Evolutionary conservation across 345 rosid genomes (phyloP), one percentile per base, ranked within the genome.

Genomic region (Alliaria petiolata): DNA sequence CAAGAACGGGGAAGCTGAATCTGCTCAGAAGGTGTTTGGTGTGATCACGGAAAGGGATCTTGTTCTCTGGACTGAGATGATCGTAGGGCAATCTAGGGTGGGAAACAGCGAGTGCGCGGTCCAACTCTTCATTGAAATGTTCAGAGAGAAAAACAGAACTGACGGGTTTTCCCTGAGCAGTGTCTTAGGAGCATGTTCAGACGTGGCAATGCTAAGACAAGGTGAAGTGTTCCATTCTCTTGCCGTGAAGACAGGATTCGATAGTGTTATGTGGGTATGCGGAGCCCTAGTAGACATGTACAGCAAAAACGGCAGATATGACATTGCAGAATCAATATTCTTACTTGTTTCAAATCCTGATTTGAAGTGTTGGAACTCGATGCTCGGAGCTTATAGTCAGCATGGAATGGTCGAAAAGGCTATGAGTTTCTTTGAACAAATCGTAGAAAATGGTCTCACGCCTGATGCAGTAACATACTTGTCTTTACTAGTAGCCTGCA

Each of bases 31-130:
- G 30, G 78, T 86, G 72, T 91, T 89, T 71, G 36, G 28, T 75
- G 76, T 54, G 62, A 76, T 83, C 19, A 43, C 57, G 3, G 83
- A 83, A 64, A 93, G 79, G 78, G 98, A 93, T 72, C 33, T 83
- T 39, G 86, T 91, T 78, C 85, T 91, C 14, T 91, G 97, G 97
- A 93, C 97, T 43, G 95, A 89, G 84, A 91, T 93, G 89, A 84
- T 93, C 30, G 78, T 85, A 54, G 92, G 91, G 17, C 83, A 87
- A 56, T 82, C 91, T 6, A 86, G 87, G 81, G 43, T 86, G 66
- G 96, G 84, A 34, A 88, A 89, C 67, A 81, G 83, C 11, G 88
- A 79, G 72, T 38, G 34, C 20, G 91, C 95, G 2, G 67, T 89
- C 44, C 81, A 75, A 50, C 75, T 72, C 65, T 91, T 85, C 35